These are phyloP conservation scores for Trifolium subterraneum DNA, from an alignment of 306 rosid genomes.

Conservation along the genomic window DNA sequence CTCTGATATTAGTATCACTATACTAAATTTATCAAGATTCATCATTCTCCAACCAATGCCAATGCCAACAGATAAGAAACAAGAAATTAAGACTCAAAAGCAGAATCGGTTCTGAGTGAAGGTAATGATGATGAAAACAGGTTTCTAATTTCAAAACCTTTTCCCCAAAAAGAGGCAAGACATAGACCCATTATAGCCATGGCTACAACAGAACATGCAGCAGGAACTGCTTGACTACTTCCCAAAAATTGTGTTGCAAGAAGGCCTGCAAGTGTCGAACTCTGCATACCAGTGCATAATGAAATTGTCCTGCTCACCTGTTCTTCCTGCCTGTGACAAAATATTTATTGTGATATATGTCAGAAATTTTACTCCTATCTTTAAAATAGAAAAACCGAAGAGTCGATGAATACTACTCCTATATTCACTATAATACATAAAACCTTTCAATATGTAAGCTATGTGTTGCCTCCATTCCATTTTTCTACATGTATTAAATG, in stretches of 20 bases:
- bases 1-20: constrained; percentile 1
- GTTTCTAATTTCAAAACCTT: constrained; percentile 71
- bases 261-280: constrained; percentile 96
- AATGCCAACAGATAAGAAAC: constrained; percentile 7
- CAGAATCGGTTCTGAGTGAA: constrained; percentile 53
- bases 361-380: constrained; percentile 28
- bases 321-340: constrained; percentile 76
- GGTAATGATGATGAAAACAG: constrained; percentile 55
- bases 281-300: constrained; percentile 97
- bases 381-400: background rate
- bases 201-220: constrained; percentile 92
- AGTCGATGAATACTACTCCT: background rate
- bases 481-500: background rate
- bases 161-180: constrained; percentile 96
- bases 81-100: constrained; percentile 43
- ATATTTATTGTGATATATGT: background rate
- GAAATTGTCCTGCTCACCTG: constrained; percentile 78
- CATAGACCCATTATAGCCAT: constrained; percentile 98
- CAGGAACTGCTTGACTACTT: constrained; percentile 89
- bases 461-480: background rate
- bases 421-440: background rate
- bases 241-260: constrained; percentile 97
- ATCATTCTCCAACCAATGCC: constrained; percentile 4
- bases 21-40: constrained; percentile 16
- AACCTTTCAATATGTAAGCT: background rate